A percentile compares a stretch with the other conserved stretches of the same genome.
Evolutionary conservation across 306 rosid species (phyloP).

Genomic region (Prunus mongolica): DNA sequence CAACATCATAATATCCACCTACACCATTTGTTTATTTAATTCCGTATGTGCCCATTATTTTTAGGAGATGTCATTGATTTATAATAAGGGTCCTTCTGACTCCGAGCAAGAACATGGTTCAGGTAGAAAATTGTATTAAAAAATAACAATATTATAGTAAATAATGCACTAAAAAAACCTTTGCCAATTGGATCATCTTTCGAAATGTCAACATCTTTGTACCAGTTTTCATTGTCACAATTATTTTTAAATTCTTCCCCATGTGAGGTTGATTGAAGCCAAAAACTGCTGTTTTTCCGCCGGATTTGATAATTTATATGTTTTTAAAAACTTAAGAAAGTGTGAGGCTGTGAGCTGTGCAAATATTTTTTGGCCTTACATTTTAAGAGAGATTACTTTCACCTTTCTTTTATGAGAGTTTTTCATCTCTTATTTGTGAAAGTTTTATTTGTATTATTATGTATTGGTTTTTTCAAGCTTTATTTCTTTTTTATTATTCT

Average conservation of each 20-base stretch:
- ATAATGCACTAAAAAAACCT: neutral
- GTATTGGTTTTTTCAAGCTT: too few relatives aligned
- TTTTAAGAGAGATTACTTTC: too few relatives aligned
- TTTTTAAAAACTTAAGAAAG: neutral
- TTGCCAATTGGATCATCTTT: neutral
- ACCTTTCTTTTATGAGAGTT: too few relatives aligned
- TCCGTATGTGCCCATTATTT: neutral
- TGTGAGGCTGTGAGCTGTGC: neutral
- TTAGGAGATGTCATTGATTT: neutral
- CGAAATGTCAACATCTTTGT: neutral
- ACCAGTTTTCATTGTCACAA: neutral
- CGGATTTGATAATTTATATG: neutral
- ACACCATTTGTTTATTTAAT: neutral
- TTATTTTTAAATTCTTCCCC: neutral
- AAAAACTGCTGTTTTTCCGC: neutral
- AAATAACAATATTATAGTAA: neutral
- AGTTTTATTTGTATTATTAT: too few relatives aligned
- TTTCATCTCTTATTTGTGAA: too few relatives aligned
- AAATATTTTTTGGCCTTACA: too few relatives aligned
- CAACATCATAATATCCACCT: neutral
- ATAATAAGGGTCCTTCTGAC: neutral
- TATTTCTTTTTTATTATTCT: too few relatives aligned
- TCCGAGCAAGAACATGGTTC: constrained; percentile 19
- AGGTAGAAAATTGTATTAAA: constrained; percentile 9
- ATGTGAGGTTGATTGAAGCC: neutral